Conservation (phyloP, 169 alveolate genomes). For the Cyclospora cayetanensis region DNA sequence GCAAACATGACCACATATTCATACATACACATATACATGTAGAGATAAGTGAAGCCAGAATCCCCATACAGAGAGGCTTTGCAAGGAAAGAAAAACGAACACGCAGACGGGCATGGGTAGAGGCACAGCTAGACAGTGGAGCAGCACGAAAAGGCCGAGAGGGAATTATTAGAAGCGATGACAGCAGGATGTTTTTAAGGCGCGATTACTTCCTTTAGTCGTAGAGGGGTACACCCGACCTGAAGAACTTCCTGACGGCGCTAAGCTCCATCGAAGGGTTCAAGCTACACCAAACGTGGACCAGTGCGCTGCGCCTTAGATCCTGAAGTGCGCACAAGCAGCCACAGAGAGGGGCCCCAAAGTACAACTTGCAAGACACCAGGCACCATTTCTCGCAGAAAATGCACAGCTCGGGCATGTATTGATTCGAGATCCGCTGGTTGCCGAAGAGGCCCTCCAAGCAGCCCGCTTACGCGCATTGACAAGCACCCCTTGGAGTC, state of each 20-base stretch:
- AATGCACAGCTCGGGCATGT: no score
- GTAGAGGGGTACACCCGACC: background rate
- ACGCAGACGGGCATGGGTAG: background rate
- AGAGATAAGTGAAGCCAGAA: background rate
- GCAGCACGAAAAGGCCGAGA: background rate
- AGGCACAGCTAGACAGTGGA: background rate
- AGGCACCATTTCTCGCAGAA: no score
- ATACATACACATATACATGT: background rate
- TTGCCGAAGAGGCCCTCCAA: no score
- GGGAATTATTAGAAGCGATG: background rate
- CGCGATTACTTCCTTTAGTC: background rate
- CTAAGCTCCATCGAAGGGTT: background rate
- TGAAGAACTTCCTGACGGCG: background rate
- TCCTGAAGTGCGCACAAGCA: no score
- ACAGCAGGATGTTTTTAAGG: background rate
- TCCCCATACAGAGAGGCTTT: background rate
- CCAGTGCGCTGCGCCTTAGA: background rate
- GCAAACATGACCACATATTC: background rate
- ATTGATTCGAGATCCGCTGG: no score
- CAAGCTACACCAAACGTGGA: background rate
- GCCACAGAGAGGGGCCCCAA: no score
- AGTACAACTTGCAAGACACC: no score
- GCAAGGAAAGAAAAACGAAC: background rate
- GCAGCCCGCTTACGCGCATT: background rate
- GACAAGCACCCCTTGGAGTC: conserved; percentile 30